These are phyloP conservation scores for Pichia sp. DNA, from an alignment of 1,139 yeast genomes.

Conservation along the genomic window DNA sequence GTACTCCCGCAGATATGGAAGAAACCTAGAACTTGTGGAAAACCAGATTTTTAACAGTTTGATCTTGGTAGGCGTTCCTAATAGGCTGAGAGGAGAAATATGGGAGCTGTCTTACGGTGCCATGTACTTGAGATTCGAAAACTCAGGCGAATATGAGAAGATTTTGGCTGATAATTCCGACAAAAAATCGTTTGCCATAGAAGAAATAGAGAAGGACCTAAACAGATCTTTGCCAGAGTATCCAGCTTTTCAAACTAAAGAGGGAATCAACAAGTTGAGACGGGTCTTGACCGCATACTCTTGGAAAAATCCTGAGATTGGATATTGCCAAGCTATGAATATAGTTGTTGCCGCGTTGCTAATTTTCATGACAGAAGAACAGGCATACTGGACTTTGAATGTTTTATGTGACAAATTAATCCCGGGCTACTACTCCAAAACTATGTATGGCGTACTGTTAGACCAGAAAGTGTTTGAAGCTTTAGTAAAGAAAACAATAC, in stretches of 20 bases:
- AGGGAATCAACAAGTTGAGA: constrained; percentile 80
- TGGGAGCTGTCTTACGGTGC: constrained; percentile 95
- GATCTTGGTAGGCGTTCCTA: constrained; percentile 81
- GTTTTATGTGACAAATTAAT: constrained; percentile 79
- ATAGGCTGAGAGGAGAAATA: constrained; percentile 85
- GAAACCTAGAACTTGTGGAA: constrained; percentile 71
- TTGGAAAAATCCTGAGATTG: constrained; percentile 96
- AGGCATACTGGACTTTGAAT: constrained; percentile 90
- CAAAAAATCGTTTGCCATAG: constrained; percentile 76
- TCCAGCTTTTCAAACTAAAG: constrained; percentile 82
- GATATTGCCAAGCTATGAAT: constrained; percentile 99
- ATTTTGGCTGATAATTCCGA: constrained; percentile 59
- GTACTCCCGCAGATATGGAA: constrained; percentile 75
- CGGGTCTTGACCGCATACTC: constrained; percentile 90
- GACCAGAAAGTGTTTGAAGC: constrained; percentile 94
- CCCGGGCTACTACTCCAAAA: constrained; percentile 94
- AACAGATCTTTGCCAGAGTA: constrained; percentile 94
- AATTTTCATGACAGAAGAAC: constrained; percentile 94
- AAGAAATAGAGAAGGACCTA: constrained; percentile 94
- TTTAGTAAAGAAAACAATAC: constrained; percentile 85
- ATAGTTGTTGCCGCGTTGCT: constrained; percentile 91
- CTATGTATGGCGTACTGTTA: constrained; percentile 94
- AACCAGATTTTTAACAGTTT: constrained; percentile 76
- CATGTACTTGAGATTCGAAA: constrained; percentile 64
- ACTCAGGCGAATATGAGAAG: constrained; percentile 55